A percentile compares a stretch with the other conserved stretches of the same genome.
Evolutionary conservation across 495 filamentous ascomycete species (phyloP).

Genomic region (Bacidia gigantensis): DNA sequence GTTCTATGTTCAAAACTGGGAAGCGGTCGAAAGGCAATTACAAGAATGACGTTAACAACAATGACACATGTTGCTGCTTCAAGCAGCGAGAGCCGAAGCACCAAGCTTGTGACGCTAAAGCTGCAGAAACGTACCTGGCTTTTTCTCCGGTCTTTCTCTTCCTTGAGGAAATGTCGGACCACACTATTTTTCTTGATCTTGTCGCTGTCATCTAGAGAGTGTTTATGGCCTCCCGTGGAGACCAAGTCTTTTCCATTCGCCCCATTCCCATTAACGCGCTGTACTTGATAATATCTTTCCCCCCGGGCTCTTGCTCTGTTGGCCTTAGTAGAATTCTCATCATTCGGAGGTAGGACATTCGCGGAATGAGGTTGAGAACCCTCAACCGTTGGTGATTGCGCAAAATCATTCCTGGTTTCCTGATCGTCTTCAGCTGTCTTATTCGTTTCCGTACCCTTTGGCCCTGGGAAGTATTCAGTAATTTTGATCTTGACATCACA

Average conservation of each 20-base stretch:
- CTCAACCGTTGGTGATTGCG: conserved; percentile 13
- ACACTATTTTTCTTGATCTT: conserved; percentile 77
- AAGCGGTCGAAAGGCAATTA: not conserved
- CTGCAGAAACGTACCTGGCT: conserved; percentile 41
- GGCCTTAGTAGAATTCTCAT: not conserved
- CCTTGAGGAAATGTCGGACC: conserved; percentile 49
- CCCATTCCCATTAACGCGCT: conserved; percentile 66
- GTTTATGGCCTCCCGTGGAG: conserved; percentile 53
- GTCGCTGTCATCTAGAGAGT: conserved; percentile 67
- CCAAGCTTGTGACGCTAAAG: not conserved
- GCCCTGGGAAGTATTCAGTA: conserved; percentile 58
- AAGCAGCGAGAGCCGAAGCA: conserved; percentile 2
- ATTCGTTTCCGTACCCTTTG: conserved; percentile 19
- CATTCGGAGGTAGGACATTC: conserved; percentile 11
- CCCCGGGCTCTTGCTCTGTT: conserved; percentile 34
- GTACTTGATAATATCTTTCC: conserved; percentile 54
- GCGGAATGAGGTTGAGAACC: conserved; percentile 2
- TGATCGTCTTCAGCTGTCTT: conserved; percentile 11
- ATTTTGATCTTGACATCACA: conserved; percentile 93
- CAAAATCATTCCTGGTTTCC: conserved; percentile 23
- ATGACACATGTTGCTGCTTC: conserved; percentile 12
- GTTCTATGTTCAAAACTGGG: conserved; percentile 9
- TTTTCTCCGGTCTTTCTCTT: conserved; percentile 56
- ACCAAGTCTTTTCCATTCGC: conserved; percentile 59
- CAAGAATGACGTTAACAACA: not conserved